Base-by-base conservation (phyloP, 2,329 filamentous ascomycete species). In the Xylariaceae sp. region DNA sequence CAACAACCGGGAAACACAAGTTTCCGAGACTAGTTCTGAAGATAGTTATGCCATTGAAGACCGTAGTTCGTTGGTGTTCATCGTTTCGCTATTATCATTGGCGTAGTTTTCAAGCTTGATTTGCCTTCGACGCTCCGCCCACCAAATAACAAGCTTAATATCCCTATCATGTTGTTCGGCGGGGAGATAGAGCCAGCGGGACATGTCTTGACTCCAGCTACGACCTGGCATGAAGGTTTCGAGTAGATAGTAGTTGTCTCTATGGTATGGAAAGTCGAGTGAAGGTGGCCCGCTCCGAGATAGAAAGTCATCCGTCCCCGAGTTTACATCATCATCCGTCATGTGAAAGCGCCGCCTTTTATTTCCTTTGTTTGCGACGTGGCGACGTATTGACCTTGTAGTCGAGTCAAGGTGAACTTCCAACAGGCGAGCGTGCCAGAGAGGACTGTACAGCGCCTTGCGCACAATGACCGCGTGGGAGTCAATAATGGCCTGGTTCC, bases 221-320 rank as follows among this genome's bases (percentile, higher is more conserved):
- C 81, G 71, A 56, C 79, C 79, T 0, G 81, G 81, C 45, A 84
- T 61, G 58, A 80, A 84, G 1, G 77, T 77, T 63, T 83, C 73
- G 26, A 84, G 71, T 70, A 79, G 75, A 61, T 84, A 81, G 61
- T 84, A 84, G 43, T 78, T 76, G 54, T 84, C 81, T 19, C 81
- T 69, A 47, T 78, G 73, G 51, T 73, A 81, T 0, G 80, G 80
- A 10, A 81, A 74, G 49, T 82, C 78, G 10, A 77, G 62, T 0
- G 75, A 77, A 0, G 73, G 72, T 3, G 79, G 80, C 0, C 81
- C 81, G 19, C 70, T 72, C 15, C 76, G 70, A 18, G 72, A 69
- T 12, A 84, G 65, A 51, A 83, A 84, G 0, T 53, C 59, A 57
- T 84, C 81, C 0, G 73, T 77, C 8, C 72, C 78, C 0, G 70